Percentiles rank a stretch among this genome's conserved stretches.
Conservation (phyloP, 441 rosid species). For the Biscutella laevigata region DNA sequence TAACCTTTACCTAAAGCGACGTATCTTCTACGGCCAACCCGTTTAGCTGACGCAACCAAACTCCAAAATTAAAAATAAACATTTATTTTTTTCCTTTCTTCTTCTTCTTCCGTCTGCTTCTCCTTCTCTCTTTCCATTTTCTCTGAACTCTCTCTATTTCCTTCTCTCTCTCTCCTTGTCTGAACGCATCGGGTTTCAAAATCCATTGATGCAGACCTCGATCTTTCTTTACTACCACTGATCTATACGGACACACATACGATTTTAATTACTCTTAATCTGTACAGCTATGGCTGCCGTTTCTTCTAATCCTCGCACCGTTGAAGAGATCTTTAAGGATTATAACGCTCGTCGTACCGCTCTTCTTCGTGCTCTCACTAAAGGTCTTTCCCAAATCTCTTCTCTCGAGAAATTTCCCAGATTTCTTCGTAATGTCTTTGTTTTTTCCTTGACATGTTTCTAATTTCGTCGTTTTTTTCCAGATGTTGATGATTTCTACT, state of each 20-base stretch:
- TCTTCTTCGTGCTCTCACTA: slow-evolving; percentile 47
- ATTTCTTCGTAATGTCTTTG: slow-evolving; percentile 16
- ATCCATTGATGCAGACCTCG: slow-evolving; percentile 19
- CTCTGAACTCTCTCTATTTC: slow-evolving; percentile 12
- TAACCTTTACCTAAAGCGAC: slow-evolving; percentile 15
- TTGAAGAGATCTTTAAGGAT: slow-evolving; percentile 48
- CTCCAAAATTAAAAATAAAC: slow-evolving; percentile 1
- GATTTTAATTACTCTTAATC: slow-evolving; percentile 3
- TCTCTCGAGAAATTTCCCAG: neutral
- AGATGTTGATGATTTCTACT: slow-evolving; percentile 49
- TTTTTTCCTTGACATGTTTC: neutral
- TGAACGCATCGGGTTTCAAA: slow-evolving; percentile 24
- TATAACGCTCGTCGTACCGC: slow-evolving; percentile 35
- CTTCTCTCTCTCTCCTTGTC: slow-evolving; percentile 14
- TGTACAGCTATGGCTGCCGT: slow-evolving; percentile 25
- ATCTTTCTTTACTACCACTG: slow-evolving; percentile 23
- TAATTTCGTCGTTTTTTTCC: neutral
- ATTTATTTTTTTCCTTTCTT: neutral
- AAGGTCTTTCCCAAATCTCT: slow-evolving; percentile 19
- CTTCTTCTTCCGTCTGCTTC: neutral
- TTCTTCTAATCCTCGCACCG: slow-evolving; percentile 40
- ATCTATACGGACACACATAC: slow-evolving; percentile 13
- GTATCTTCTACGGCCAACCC: slow-evolving; percentile 17
- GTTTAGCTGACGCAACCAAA: slow-evolving; percentile 28
- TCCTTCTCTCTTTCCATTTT: slow-evolving; percentile 13